A percentile compares a stretch with the other conserved stretches of the same genome.
phyloP scores from a whole-genome alignment of 257 asterid genomes.

The Salvia hispanica region DNA sequence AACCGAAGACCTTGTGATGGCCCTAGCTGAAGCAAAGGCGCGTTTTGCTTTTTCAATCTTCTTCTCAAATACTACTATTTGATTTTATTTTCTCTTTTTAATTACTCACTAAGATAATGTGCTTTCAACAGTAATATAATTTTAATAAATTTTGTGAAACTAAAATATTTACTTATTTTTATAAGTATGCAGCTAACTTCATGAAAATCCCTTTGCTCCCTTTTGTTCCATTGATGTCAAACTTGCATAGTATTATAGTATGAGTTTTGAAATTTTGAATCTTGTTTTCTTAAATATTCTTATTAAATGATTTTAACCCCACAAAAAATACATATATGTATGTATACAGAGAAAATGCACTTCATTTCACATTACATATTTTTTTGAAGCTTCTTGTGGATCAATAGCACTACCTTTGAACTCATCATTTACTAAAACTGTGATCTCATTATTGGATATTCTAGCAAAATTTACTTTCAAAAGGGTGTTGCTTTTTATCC shows the following conservation, averaged over 20 bases:
- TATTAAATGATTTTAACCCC: too few species aligned
- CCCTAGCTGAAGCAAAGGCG: slow-evolving; percentile 91
- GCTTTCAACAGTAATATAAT: not conserved
- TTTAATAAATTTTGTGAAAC: not conserved
- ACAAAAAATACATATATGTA: too few species aligned
- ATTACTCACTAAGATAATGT: not conserved
- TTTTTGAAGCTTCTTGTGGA: too few species aligned
- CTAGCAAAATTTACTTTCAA: too few species aligned
- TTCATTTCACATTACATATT: too few species aligned
- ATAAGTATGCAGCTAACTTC: slow-evolving; percentile 2
- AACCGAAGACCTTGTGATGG: slow-evolving; percentile 78
- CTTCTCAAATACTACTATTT: not conserved
- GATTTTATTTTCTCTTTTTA: not conserved
- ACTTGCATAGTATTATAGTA: too few species aligned
- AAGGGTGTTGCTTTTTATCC: not conserved
- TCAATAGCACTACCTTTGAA: too few species aligned
- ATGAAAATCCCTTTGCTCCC: not conserved
- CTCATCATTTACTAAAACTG: too few species aligned
- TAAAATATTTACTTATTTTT: not conserved
- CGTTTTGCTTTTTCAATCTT: not conserved
- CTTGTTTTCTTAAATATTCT: too few species aligned
- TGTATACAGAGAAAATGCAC: too few species aligned
- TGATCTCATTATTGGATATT: too few species aligned
- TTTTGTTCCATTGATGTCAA: not conserved
- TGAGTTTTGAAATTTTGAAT: not conserved